These are phyloP conservation scores for Pestalotiopsis sp. DNA, from an alignment of 2,329 filamentous ascomycete species.

Conservation along the genomic window DNA sequence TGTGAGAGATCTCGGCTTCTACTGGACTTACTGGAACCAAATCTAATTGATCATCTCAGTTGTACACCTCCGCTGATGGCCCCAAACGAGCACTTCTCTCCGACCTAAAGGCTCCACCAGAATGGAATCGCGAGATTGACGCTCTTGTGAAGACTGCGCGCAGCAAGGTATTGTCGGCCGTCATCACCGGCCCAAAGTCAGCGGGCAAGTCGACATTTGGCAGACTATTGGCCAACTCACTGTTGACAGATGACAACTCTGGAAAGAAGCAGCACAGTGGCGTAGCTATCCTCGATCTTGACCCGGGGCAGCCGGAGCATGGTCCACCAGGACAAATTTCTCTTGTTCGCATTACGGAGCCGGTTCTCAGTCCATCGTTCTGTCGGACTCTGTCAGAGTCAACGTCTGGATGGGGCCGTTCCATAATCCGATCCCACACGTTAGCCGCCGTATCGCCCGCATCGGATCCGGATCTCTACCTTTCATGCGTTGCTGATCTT, in stretches of 20 bases:
- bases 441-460: conserved; percentile 67
- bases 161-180: conserved; percentile 41
- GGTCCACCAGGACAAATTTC: conserved; percentile 71
- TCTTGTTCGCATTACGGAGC: conserved; percentile 60
- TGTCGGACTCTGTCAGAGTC: conserved; percentile 52
- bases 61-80: conserved; percentile 55
- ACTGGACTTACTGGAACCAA: not conserved
- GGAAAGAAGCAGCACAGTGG: conserved; percentile 23
- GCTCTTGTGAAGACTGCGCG: conserved; percentile 41
- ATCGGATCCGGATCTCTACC: conserved; percentile 68
- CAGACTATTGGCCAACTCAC: conserved; percentile 65
- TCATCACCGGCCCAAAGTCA: conserved; percentile 72
- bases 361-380: conserved; percentile 70
- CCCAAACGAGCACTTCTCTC: conserved; percentile 54
- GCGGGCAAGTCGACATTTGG: conserved; percentile 79
- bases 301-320: conserved; percentile 79
- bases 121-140: conserved; percentile 64
- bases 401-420: conserved; percentile 34
- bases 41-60: conserved; percentile 34
- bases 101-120: conserved; percentile 57
- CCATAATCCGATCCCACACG: conserved; percentile 63
- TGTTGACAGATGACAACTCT: conserved; percentile 54
- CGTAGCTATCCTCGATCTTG: conserved; percentile 71
- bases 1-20: conserved; percentile 36
- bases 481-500: conserved; percentile 66